Percentiles rank a stretch among this genome's conserved stretches.
Conservation (phyloP, 441 rosid species). For the Arabidopsis lyrata region DNA sequence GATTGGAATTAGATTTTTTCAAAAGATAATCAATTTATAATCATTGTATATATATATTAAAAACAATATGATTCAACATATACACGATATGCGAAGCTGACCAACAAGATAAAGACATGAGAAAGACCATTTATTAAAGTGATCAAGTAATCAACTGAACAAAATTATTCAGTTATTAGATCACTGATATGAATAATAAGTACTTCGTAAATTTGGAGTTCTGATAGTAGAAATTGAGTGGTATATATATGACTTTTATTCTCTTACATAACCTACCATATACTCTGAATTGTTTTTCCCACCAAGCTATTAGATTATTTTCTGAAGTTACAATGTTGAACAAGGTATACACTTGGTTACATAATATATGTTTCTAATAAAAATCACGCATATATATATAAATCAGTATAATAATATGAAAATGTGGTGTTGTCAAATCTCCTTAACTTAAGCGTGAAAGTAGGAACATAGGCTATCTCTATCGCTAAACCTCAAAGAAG, state of each 20-base stretch:
- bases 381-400: too few relatives aligned
- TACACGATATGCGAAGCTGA: not conserved
- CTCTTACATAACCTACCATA: not conserved
- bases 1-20: not conserved
- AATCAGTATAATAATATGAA: conserved; percentile 8
- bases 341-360: not conserved
- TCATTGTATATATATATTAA: not conserved
- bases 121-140: too few relatives aligned
- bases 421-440: conserved; percentile 48
- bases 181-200: not conserved
- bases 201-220: not conserved
- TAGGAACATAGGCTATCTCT: conserved; percentile 40
- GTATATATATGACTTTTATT: not conserved
- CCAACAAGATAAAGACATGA: not conserved
- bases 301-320: not conserved
- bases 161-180: conserved; percentile 9
- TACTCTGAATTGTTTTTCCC: not conserved
- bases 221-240: conserved; percentile 2
- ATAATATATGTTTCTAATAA: too few relatives aligned
- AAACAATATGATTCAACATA: not conserved
- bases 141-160: not conserved
- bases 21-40: not conserved
- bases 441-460: conserved; percentile 43
- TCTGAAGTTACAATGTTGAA: not conserved
- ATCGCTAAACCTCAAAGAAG: conserved; percentile 42